Evolutionary conservation across 176 grass and related monocot species (phyloP).

Genomic region (Themeda triandra): DNA sequence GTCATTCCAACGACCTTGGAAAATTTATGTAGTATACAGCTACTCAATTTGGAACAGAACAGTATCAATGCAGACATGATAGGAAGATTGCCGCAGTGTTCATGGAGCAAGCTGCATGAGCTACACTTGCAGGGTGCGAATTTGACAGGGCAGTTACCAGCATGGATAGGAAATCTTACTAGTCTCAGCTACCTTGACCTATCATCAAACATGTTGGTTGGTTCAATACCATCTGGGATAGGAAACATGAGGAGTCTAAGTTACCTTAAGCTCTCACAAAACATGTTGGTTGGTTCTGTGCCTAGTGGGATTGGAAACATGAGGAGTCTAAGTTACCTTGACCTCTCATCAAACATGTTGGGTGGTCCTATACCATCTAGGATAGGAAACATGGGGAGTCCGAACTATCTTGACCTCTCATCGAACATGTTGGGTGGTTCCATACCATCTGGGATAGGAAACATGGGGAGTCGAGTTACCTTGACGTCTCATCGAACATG

Average conservation of each 20-base stretch:
- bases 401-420: neutral
- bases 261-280: neutral
- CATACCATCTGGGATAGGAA: conserved; percentile 25
- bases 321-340: neutral
- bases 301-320: neutral
- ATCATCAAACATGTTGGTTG: conserved; percentile 24
- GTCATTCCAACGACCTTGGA: no score
- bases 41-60: no score
- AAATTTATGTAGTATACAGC: no score
- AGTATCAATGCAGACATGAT: neutral
- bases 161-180: neutral
- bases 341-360: conserved; percentile 20
- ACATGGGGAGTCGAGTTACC: neutral
- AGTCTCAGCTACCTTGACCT: conserved; percentile 9
- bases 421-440: conserved; percentile 7
- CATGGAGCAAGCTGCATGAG: neutral
- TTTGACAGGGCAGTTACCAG: neutral
- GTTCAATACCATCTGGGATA: neutral
- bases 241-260: neutral
- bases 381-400: neutral
- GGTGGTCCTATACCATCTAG: neutral
- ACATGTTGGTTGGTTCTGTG: conserved; percentile 11
- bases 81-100: neutral
- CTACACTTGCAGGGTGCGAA: neutral
- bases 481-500: no score